phyloP scores from a whole-genome alignment of 2,329 filamentous ascomycete species.

The Apiospora marii region DNA sequence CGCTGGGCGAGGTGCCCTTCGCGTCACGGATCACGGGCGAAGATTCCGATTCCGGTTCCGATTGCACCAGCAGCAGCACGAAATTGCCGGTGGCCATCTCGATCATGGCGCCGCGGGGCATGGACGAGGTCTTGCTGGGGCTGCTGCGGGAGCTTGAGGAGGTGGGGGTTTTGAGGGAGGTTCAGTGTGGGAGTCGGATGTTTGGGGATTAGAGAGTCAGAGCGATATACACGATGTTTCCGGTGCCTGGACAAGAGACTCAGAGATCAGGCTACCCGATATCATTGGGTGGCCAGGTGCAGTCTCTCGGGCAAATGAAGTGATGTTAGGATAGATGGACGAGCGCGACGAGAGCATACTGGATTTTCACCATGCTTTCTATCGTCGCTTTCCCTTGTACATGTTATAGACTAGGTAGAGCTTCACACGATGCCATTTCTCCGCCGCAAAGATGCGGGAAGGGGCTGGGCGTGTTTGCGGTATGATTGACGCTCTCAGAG shows the following conservation, averaged over 20 bases:
- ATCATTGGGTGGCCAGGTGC: too few relatives aligned
- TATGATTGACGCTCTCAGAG: too few relatives aligned
- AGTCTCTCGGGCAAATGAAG: neutral
- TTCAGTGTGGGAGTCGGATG: neutral
- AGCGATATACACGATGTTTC: too few relatives aligned
- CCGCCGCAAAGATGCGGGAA: too few relatives aligned
- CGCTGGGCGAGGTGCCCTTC: constrained; percentile 30
- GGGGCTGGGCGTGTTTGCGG: too few relatives aligned
- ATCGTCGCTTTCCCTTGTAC: too few relatives aligned
- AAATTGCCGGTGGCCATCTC: constrained; percentile 32
- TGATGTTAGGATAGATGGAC: neutral
- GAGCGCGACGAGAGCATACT: neutral
- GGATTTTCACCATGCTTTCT: too few relatives aligned
- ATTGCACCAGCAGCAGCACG: neutral
- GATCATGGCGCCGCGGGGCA: constrained; percentile 28
- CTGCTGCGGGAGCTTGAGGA: constrained; percentile 29
- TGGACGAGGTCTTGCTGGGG: constrained; percentile 27
- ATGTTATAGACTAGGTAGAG: too few relatives aligned
- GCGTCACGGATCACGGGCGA: constrained; percentile 28
- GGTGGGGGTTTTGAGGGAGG: neutral
- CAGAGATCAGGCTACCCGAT: too few relatives aligned
- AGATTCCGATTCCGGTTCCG: neutral
- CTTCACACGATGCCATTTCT: too few relatives aligned
- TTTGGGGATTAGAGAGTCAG: neutral
- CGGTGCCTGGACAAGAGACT: neutral